A percentile compares a stretch with the other conserved stretches of the same genome.
These are phyloP conservation scores for Phycomyces nitens DNA, from an alignment of 192 early-diverging fungal genomes.

Conservation along the genomic window DNA sequence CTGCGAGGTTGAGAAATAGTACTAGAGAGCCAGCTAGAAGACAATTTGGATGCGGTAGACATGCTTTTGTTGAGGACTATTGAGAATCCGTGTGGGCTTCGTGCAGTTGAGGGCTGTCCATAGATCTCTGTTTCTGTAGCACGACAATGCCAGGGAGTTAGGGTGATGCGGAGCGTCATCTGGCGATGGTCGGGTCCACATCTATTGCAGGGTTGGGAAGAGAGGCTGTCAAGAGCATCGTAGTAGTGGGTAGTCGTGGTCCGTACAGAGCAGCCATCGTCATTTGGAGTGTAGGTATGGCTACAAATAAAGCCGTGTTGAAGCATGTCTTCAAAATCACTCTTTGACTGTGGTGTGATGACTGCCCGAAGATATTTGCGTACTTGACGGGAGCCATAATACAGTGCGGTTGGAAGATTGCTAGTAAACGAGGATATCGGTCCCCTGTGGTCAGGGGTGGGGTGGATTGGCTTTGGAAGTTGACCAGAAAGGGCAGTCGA, in stretches of 20 bases:
- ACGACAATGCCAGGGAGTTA: constrained; percentile 40
- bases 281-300: not conserved
- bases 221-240: constrained; percentile 6
- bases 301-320: constrained; percentile 32
- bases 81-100: not conserved
- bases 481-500: not conserved
- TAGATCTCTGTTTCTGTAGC: constrained; percentile 40
- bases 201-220: not conserved
- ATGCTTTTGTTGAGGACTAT: not conserved
- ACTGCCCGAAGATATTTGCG: constrained; percentile 3
- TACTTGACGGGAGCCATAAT: constrained; percentile 7
- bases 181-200: constrained; percentile 13
- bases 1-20: not conserved
- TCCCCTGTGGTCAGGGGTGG: not conserved
- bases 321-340: constrained; percentile 37
- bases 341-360: not conserved
- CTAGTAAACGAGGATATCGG: not conserved
- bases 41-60: not conserved
- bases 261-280: not conserved
- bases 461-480: not conserved
- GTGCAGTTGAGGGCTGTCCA: constrained; percentile 6
- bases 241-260: not conserved
- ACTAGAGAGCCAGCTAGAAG: not conserved
- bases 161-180: constrained; percentile 32
- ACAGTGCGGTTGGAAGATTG: not conserved